Evolutionary conservation across 257 asterid species (phyloP), one percentile per base, ranked within the genome.

Genomic region (Osmanthus fragrans): DNA sequence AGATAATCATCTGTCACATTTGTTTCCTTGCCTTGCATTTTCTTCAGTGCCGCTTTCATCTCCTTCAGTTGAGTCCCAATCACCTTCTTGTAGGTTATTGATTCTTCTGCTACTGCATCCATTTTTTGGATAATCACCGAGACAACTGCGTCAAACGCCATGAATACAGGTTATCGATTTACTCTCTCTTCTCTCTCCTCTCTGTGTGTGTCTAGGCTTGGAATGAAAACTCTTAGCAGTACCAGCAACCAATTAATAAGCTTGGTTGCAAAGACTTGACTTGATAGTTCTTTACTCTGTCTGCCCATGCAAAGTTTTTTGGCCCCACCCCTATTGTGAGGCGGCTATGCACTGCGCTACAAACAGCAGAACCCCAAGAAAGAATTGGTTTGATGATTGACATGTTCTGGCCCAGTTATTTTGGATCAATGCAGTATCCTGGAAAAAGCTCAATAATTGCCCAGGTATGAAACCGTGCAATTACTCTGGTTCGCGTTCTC

Each of bases 81-180:
- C 73, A 73, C 51, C 73, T 58, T 40, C 4, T 75, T 9, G 7
- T 18, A 32, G 2, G 70, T 72, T 25, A 29, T 74, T 32, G 80
- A 51, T 75, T 76, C 72, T 7, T 71, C 74, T 15, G 45, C 18
- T 5, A 85, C 79, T 74, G 29, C 33, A 51, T 79, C 80, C 39
- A 85, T 82, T 71, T 79, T 85, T 75, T 76, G 79, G 36, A 76
- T 79, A 64, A 85, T 84, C 74, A 79, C 78, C 8, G 77, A 79
- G 33, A 73, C 79, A 9, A 54, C 82, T 30, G 82, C 73, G 21
- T 73, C 65, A 23, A 79, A 65, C 23, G 78, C 88, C 88, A 84
- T 79, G 19, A 9, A 23, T 1, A 1, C 23, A 1, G 13, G 15
- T 56, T 56, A 56, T 21, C 29, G 4, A 18, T 54, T 56, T 9